Percentiles rank a stretch among this genome's conserved stretches.
Evolutionary conservation across 805 yeast species (phyloP).

Genomic region (Myxozyma vanderwaltii): DNA sequence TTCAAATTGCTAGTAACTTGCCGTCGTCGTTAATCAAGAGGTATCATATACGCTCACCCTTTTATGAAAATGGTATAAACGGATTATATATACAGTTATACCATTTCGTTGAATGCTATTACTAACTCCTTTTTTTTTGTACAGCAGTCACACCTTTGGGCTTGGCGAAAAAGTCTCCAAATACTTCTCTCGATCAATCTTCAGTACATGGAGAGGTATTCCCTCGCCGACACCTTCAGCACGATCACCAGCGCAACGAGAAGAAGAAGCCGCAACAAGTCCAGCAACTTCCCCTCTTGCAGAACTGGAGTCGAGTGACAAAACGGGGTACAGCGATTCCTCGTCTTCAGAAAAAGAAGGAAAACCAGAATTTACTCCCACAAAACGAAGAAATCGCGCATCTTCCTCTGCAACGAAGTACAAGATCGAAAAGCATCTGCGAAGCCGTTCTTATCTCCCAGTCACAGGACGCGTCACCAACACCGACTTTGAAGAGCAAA

Average conservation of each 20-base stretch:
- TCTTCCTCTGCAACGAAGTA: too few species aligned
- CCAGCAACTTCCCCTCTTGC: slow-evolving; percentile 2
- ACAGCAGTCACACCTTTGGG: background rate
- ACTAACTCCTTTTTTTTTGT: background rate
- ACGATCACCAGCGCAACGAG: background rate
- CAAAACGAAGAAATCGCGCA: too few species aligned
- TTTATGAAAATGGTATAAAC: background rate
- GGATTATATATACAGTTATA: background rate
- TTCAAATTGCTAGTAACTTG: background rate
- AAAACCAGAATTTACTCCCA: too few species aligned
- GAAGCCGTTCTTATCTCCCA: too few species aligned
- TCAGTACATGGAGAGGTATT: background rate
- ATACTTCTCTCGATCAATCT: background rate
- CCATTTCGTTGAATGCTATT: background rate
- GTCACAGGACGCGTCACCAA: background rate
- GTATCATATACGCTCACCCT: background rate
- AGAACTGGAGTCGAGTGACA: background rate
- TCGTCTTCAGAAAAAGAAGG: background rate
- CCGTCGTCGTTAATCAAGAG: too few species aligned
- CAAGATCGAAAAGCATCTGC: too few species aligned
- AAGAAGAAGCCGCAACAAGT: background rate
- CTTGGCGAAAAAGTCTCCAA: background rate
- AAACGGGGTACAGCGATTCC: background rate
- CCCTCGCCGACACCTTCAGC: background rate
- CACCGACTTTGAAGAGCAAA: background rate